Conservation (phyloP, 768 basidiomycete genomes). For the Hericium erinaceus region DNA sequence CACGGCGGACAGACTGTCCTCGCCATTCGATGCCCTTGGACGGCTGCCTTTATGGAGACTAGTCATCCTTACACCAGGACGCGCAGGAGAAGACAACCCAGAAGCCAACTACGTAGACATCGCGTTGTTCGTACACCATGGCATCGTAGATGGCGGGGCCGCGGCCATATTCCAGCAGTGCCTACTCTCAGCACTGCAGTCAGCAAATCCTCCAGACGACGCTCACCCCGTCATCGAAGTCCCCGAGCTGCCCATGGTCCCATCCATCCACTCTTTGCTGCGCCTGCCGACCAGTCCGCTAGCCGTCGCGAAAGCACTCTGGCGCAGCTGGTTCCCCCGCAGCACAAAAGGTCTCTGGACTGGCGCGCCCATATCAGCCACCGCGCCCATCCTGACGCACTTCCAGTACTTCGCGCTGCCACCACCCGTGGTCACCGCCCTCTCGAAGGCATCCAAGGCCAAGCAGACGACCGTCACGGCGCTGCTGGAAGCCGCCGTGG, state of each 20-base stretch:
- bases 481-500: neutral
- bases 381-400: neutral
- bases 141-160: neutral
- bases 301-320: neutral
- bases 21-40: neutral
- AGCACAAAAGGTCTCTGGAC: neutral
- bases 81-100: neutral
- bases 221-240: neutral
- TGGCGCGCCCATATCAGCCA: neutral
- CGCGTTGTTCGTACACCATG: neutral
- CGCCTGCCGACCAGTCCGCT: neutral
- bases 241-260: neutral
- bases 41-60: neutral
- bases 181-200: neutral
- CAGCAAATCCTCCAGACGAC: neutral
- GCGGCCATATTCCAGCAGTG: neutral
- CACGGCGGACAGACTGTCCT: neutral
- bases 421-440: neutral
- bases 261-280: neutral
- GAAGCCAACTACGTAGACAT: neutral
- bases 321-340: neutral
- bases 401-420: neutral
- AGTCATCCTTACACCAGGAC: neutral
- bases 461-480: neutral
- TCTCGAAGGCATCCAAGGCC: neutral